phyloP scores from a whole-genome alignment of 805 yeast genomes.

The Kodamaea kaohsiungensis region DNA sequence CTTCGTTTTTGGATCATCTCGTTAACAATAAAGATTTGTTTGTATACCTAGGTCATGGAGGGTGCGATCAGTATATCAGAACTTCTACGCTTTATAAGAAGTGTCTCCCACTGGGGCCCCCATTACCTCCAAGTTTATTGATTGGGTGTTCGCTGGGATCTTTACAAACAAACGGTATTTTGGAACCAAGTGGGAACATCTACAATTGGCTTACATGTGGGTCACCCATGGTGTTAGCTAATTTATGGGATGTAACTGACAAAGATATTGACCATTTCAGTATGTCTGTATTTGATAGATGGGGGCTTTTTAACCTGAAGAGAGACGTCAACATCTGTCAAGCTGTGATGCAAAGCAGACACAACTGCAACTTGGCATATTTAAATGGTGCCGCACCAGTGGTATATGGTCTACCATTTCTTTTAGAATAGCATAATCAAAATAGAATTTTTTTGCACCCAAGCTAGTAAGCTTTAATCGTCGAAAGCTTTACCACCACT shows the following conservation, averaged over 20 bases:
- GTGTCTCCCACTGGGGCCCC: conserved; percentile 31
- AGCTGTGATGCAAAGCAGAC: conserved; percentile 65
- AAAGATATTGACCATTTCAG: conserved; percentile 88
- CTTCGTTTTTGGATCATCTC: conserved; percentile 47
- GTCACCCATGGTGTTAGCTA: conserved; percentile 78
- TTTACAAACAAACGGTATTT: conserved; percentile 53
- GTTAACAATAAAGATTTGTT: conserved; percentile 43
- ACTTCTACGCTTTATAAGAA: conserved; percentile 46
- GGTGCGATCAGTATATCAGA: conserved; percentile 83
- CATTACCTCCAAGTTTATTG: conserved; percentile 62
- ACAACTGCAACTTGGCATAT: conserved; percentile 65
- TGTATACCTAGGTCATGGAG: conserved; percentile 92
- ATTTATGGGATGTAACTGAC: conserved; percentile 96
- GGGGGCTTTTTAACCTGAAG: conserved; percentile 53
- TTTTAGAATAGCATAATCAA: not conserved
- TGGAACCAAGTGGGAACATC: conserved; percentile 77
- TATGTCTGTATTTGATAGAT: conserved; percentile 54
- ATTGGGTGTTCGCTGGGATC: conserved; percentile 92
- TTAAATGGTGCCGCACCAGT: conserved; percentile 94
- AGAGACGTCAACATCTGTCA: conserved; percentile 36
- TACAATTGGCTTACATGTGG: conserved; percentile 78
- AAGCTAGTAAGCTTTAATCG: no score
- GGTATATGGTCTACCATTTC: conserved; percentile 80
- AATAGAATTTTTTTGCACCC: not conserved
- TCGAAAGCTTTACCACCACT: no score